These are phyloP conservation scores for Mucor piriformis DNA, from an alignment of 371 early-diverging fungal genomes.

Conservation along the genomic window DNA sequence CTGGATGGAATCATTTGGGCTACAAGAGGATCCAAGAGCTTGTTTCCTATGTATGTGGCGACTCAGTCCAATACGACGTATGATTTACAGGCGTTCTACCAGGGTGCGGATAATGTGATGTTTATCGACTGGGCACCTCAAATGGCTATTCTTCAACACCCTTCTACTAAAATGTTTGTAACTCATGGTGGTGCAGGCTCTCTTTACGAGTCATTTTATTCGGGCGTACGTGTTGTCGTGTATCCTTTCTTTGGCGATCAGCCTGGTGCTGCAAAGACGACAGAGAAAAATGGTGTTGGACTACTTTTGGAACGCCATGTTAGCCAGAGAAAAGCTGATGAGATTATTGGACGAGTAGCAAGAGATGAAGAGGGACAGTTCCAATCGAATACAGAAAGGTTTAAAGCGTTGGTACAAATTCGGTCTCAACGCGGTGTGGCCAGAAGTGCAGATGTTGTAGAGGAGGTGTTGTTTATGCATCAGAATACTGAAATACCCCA, in stretches of 20 bases:
- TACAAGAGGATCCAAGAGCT: neutral
- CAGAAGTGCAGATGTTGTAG: conserved; percentile 29
- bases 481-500: conserved; percentile 20
- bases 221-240: conserved; percentile 32
- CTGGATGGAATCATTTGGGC: conserved; percentile 46
- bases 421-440: conserved; percentile 9
- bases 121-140: conserved; percentile 44
- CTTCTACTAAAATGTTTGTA: conserved; percentile 31
- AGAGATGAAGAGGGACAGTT: conserved; percentile 4
- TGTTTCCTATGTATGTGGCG: conserved; percentile 13
- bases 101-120: conserved; percentile 3
- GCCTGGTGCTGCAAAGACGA: conserved; percentile 6
- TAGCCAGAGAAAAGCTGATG: neutral
- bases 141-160: conserved; percentile 37
- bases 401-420: conserved; percentile 25
- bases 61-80: conserved; percentile 9
- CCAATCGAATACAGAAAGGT: conserved; percentile 10
- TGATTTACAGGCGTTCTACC: neutral
- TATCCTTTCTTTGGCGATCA: conserved; percentile 53
- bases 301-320: neutral
- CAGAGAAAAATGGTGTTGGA: conserved; percentile 12
- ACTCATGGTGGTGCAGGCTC: conserved; percentile 45
- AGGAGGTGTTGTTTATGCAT: conserved; percentile 28
- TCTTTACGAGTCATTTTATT: conserved; percentile 35
- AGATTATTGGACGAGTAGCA: neutral